Evolutionary conservation across 176 grass and related monocot species (phyloP), one percentile per base, ranked within the genome.

Genomic region (Echinochloa phyllopogon): DNA sequence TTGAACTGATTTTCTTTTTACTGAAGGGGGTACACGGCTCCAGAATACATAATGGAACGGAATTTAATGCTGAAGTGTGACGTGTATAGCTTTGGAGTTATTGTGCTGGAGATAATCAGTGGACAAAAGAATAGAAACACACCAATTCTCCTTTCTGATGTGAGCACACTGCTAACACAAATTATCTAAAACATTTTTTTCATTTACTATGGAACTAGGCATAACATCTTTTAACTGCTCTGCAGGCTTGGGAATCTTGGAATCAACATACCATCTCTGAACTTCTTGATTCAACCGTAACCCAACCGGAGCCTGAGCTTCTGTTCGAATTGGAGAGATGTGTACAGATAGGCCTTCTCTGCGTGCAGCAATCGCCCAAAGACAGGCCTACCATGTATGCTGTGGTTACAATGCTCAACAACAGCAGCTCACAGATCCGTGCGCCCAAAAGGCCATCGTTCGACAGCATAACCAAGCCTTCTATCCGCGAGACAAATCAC

Each of bases 281-380:
- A 2, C 52, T 87, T 68, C 61, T 91, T 38, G 86, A 94, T 47
- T 3, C 61, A 33, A 39, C 20, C 5, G 51, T 82, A 29, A 13
- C 2, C 15, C 27, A 51, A 15, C 79, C 86, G 25, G 67, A 84
- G 11, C 65, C 64, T 0, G 70, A 75, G 16, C 29, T 18, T 20
- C 21, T 72, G 0, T 0, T 40, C 27, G 52, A 6, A 44, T 72
- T 86, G 0, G 20, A 76, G 17, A 89, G 86, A 78, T 89, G 79
- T 47, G 85, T 91, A 9, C 85, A 89, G 7, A 18, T 94, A 3
- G 89, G 83, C 38, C 89, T 94, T 60, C 81, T 87, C 14, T 94
- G 88, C 24, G 92, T 91, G 49, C 92, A 94, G 50, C 85, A 59
- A 14, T 57, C 36, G 7, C 78, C 88, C 0, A 69, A 61, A 0